Base-by-base conservation (phyloP, 2,329 filamentous ascomycete genomes). In the Neonectria neomacrospora region DNA sequence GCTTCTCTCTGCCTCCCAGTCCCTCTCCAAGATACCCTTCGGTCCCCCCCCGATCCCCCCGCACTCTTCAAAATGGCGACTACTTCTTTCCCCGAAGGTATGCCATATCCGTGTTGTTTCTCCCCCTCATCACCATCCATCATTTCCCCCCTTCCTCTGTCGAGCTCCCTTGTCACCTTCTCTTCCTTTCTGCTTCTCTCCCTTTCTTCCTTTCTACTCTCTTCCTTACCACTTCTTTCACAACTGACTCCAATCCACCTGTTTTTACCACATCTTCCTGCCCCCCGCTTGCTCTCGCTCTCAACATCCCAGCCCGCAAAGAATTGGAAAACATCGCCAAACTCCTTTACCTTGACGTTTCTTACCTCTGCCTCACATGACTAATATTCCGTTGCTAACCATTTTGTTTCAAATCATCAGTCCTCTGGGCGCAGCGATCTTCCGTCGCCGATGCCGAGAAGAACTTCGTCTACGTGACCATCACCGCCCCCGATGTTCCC, bases 351-450 rank as follows among this genome's bases (percentile, higher is more conserved):
- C 30, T 30, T 14, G 23, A 32, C 23, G 18, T 18, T n/a, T n/a
- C 14, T 20, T 22, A 9, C 11, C 18, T 22, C 50, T 4, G 11
- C 18, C n/a, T 32, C 47, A 23, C 20, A 37, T 51, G 51, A 42
- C 55, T 37, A 9, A 47, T 42, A n/a, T n/a, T 22, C n/a, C 16
- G 16, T n/a, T 14, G 28, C 69, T 71, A 54, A 70, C 58, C 16
- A 18, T 16, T 44, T 20, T 37, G 51, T 26, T 41, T 47, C 20
- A 55, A 41, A 48, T 48, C 45, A 57, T 63, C 75, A 98, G 96
- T 99, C 74, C 91, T 94, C 81, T 99, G 96, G 96, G 95, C 96
- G 71, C 96, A 99, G 86, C 94, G 96, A 85, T 98, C 95, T 50
- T 96, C 90, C 76, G 84, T 81, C 73, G 84, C 85, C 71, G 94